phyloP scores from a whole-genome alignment of 169 alveolate genomes.

The Plasmodium adleri region DNA sequence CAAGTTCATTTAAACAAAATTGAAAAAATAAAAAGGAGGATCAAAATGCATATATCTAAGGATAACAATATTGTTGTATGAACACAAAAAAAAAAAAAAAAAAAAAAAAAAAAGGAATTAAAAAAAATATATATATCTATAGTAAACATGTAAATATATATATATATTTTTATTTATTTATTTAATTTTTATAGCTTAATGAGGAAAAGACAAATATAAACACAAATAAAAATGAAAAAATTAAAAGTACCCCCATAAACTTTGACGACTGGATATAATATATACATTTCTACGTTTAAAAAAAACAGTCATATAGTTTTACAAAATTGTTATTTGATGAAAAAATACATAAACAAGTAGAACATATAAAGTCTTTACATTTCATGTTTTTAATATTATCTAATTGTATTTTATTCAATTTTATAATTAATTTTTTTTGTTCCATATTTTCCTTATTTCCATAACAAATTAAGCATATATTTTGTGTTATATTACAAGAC shows the following conservation, averaged over 20 bases:
- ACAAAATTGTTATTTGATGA: conserved; percentile 40
- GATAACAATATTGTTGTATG: conserved; percentile 15
- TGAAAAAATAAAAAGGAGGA: conserved; percentile 53
- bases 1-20: conserved; percentile 39
- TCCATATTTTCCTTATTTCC: conserved; percentile 71
- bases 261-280: not conserved
- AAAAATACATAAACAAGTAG: conserved; percentile 62
- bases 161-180: too few relatives aligned
- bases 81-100: not conserved
- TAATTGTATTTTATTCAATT: conserved; percentile 55
- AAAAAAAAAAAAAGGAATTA: not conserved
- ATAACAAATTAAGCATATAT: conserved; percentile 31
- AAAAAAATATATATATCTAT: too few relatives aligned
- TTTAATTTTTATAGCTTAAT: too few relatives aligned
- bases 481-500: not conserved
- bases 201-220: not conserved
- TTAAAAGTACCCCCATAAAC: not conserved
- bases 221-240: not conserved
- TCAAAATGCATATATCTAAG: conserved; percentile 41
- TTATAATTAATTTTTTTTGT: conserved; percentile 48
- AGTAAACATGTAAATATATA: too few relatives aligned
- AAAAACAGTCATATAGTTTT: conserved; percentile 13
- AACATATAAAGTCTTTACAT: conserved; percentile 41
- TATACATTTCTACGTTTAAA: not conserved
- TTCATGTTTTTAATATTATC: conserved; percentile 45